Evolutionary conservation across 2,329 filamentous ascomycete genomes (phyloP).

Genomic region (Huntiella bhutanensis): DNA sequence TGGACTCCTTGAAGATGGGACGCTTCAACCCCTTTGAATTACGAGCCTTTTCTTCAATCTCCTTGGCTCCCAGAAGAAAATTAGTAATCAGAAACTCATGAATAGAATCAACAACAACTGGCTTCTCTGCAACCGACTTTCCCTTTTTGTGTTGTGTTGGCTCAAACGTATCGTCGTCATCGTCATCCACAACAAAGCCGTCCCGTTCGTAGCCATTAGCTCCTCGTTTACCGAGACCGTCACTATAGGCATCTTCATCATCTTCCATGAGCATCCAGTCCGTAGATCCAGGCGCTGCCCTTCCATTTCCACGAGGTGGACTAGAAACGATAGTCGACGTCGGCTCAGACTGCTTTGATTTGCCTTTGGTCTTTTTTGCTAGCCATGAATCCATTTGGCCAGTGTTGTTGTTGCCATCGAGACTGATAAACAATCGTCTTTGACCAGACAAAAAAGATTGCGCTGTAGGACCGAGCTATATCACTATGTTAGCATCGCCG

Average conservation of each 20-base stretch:
- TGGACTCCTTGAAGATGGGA: constrained; percentile 47
- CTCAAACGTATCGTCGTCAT: constrained; percentile 28
- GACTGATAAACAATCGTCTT: constrained; percentile 26
- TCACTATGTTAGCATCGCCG: neutral
- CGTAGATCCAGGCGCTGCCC: neutral
- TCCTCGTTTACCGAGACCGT: constrained; percentile 12
- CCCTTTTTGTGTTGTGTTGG: constrained; percentile 13
- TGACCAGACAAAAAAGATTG: constrained; percentile 25
- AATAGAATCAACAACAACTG: constrained; percentile 31
- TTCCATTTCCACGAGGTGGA: constrained; percentile 21
- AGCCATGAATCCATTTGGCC: constrained; percentile 12
- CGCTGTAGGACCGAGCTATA: constrained; percentile 23
- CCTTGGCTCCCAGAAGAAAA: constrained; percentile 46
- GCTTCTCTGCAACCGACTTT: neutral
- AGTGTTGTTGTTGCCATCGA: constrained; percentile 17
- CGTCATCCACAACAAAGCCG: constrained; percentile 17
- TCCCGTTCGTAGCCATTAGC: neutral
- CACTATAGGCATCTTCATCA: constrained; percentile 14
- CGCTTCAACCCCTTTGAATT: constrained; percentile 36
- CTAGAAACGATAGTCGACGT: constrained; percentile 34
- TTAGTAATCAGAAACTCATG: constrained; percentile 44
- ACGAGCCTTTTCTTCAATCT: constrained; percentile 40
- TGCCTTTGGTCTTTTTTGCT: constrained; percentile 16
- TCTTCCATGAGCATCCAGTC: constrained; percentile 27
- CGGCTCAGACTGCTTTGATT: constrained; percentile 20